Conservation (phyloP, 768 basidiomycete genomes). For the Psilocybe azurescens region DNA sequence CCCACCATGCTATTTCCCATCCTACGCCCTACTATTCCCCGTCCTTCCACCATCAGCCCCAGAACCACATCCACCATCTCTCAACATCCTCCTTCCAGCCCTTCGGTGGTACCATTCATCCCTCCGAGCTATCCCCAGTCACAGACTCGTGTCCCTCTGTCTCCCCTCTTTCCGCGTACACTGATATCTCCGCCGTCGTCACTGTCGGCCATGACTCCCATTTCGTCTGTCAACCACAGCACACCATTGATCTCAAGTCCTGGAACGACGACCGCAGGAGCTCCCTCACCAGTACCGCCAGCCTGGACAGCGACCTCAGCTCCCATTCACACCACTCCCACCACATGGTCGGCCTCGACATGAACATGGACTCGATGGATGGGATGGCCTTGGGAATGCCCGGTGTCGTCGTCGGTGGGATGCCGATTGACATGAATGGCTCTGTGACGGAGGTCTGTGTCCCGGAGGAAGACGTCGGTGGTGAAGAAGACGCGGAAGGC, state of each 20-base stretch:
- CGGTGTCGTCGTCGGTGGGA: conserved; percentile 17
- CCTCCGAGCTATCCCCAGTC: conserved; percentile 30
- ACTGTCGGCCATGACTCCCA: conserved; percentile 17
- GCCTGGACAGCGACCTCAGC: conserved; percentile 19
- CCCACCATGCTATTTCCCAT: conserved; percentile 14
- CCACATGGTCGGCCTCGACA: conserved; percentile 23
- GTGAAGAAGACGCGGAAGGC: conserved; percentile 34
- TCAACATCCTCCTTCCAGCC: conserved; percentile 17
- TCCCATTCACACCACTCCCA: conserved; percentile 3
- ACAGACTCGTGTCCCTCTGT: conserved; percentile 26
- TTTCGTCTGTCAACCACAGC: conserved; percentile 13
- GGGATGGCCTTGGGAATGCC: conserved; percentile 20
- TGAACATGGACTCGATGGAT: conserved; percentile 25
- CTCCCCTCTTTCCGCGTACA: conserved; percentile 24
- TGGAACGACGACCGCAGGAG: conserved; percentile 15
- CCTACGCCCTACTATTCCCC: conserved; percentile 21
- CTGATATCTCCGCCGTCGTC: conserved; percentile 17
- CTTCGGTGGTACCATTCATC: conserved; percentile 27
- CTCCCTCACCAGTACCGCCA: conserved; percentile 6
- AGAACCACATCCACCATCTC: conserved; percentile 21
- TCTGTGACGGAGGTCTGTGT: conserved; percentile 12
- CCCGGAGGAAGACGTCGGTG: conserved; percentile 24
- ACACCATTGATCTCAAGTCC: conserved; percentile 9
- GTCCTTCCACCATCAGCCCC: conserved; percentile 21
- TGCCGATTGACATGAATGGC: conserved; percentile 15